Percentiles rank a stretch among this genome's conserved stretches.
These are phyloP conservation scores for Dothideomycetes sp. DNA, from an alignment of 2,329 filamentous ascomycete genomes.

Conservation along the genomic window DNA sequence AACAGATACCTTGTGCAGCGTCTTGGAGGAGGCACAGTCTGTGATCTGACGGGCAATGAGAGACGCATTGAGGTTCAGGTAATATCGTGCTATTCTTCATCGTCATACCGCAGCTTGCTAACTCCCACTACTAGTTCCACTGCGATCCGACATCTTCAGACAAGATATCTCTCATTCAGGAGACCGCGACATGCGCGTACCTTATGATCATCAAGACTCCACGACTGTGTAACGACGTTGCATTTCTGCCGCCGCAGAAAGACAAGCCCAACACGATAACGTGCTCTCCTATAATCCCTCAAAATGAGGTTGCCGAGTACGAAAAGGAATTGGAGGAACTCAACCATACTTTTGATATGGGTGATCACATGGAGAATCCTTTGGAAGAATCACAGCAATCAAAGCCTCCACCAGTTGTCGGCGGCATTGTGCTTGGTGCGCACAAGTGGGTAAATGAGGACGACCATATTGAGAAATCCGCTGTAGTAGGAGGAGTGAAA, in stretches of 20 bases:
- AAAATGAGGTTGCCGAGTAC: conserved; percentile 35
- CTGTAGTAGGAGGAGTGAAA: conserved; percentile 38
- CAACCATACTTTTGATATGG: background rate
- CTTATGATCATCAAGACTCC: conserved; percentile 89
- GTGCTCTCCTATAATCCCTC: conserved; percentile 59
- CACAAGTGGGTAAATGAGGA: conserved; percentile 44
- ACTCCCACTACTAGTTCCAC: conserved; percentile 52
- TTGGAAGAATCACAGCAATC: conserved; percentile 4
- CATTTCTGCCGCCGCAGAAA: conserved; percentile 72
- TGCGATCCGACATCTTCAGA: conserved; percentile 68
- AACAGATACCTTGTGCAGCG: conserved; percentile 78
- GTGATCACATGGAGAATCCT: conserved; percentile 5
- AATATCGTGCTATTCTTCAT: conserved; percentile 9
- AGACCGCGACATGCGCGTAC: conserved; percentile 82
- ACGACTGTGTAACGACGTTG: conserved; percentile 74
- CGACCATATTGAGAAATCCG: conserved; percentile 42
- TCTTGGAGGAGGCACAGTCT: conserved; percentile 67
- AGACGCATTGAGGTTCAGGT: conserved; percentile 74
- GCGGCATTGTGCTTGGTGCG: conserved; percentile 48
- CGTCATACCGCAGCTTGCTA: too few relatives aligned
- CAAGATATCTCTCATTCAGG: conserved; percentile 85
- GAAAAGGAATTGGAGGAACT: conserved; percentile 14
- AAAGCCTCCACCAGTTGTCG: conserved; percentile 34
- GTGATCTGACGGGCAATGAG: conserved; percentile 72
- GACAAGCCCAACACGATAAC: conserved; percentile 65